Base-by-base conservation (phyloP, 345 rosid species). In the Cardamine resedifolia region DNA sequence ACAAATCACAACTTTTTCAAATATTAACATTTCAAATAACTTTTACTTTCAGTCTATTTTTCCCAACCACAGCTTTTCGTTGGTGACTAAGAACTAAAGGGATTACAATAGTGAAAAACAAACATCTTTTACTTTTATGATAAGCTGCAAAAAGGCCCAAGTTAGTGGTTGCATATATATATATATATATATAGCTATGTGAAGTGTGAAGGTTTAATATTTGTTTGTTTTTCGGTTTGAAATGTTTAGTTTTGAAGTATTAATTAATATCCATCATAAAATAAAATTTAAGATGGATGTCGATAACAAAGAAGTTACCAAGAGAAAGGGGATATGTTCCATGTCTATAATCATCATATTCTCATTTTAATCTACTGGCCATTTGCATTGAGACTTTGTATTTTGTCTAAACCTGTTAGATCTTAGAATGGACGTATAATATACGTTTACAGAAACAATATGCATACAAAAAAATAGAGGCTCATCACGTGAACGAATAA, bases 401-500 rank as follows among this genome's bases (percentile, higher is more conserved):
- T 20, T 51, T 48, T 19, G 33, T 30, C 33, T 18, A 47, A 47
- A 21, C n/a, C 28, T 50, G 21, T 28, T 10, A 55, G 38, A 28
- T 55, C 39, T 8, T 55, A 8, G 21, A 55, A 9, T 15, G 39
- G 23, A 56, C 60, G 14, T 5, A 56, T n/a, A n/a, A 7, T 24
- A 14, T 12, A 24, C 4, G 16, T 39, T 39, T 11, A 11, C 1
- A 12, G 3, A 4, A 50, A 10, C 14, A 12, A 39, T 12, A 12
- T 39, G 44, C 44, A 39, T 39, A 39, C n/a, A 12, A 10, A 23
- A 15, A 15, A 10, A 0, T 26, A 16, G 26, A 63, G 41, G 24
- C 68, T 63, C 52, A 45, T 63, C 68, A 63, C 68, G 53, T 63
- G 68, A 63, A 62, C 36, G 14, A 41, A 12, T 39, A 6, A 41